Evolutionary conservation across 1,284 basidiomycete species (phyloP).

Genomic region (Cutaneotrichosporon sp.): DNA sequence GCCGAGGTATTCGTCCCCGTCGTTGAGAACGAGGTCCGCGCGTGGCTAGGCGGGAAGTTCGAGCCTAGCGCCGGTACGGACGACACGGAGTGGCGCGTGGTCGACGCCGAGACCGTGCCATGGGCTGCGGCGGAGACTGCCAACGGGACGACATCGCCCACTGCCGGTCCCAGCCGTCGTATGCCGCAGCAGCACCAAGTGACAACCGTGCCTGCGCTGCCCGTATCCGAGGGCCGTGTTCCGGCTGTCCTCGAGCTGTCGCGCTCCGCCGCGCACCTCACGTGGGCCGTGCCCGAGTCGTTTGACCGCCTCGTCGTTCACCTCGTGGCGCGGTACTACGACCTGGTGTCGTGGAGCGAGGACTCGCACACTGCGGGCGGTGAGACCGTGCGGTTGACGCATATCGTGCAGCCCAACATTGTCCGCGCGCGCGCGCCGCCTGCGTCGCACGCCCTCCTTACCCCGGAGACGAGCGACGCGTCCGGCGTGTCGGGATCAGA

Average conservation of each 20-base stretch:
- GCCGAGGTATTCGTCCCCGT: conserved; percentile 35
- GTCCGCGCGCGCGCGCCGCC: conserved; percentile 17
- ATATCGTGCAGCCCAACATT: conserved; percentile 39
- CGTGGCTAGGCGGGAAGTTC: conserved; percentile 36
- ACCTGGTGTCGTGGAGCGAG: conserved; percentile 45
- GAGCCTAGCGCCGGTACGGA: conserved; percentile 3
- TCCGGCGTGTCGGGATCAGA: conserved; percentile 26
- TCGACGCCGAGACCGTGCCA: conserved; percentile 32
- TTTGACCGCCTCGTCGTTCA: conserved; percentile 46
- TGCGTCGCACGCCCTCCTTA: conserved; percentile 22
- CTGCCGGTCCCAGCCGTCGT: conserved; percentile 12
- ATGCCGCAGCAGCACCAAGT: conserved; percentile 31
- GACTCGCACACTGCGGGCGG: conserved; percentile 18
- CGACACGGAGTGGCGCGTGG: conserved; percentile 24
- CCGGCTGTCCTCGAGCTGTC: conserved; percentile 41
- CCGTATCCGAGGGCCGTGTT: conserved; percentile 8
- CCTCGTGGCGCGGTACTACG: conserved; percentile 44
- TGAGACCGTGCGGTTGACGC: conserved; percentile 37
- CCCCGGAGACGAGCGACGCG: conserved; percentile 41
- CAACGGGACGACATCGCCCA: not conserved
- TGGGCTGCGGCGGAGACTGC: not conserved
- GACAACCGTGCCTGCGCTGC: conserved; percentile 24
- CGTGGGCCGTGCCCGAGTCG: conserved; percentile 39
- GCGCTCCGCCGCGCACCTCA: conserved; percentile 40
- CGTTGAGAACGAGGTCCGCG: conserved; percentile 33